Base-by-base conservation (phyloP, 2,329 filamentous ascomycete genomes). In the Claviceps lovelessii region DNA sequence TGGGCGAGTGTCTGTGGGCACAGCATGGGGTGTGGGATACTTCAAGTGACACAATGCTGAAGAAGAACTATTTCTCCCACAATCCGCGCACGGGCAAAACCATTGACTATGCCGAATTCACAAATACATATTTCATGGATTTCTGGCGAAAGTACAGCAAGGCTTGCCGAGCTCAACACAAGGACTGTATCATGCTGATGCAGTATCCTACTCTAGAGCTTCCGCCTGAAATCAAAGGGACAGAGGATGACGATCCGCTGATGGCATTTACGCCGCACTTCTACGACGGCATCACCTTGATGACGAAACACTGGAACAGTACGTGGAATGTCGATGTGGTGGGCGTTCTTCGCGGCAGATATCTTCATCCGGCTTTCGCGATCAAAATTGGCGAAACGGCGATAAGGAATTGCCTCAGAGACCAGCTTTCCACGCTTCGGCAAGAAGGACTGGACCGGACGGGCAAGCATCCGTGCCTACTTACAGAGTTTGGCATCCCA, bases 221-320 rank as follows among this genome's bases (percentile, higher is more conserved):
- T 13, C 93, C 93, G 0, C 93, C 94, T 0, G 76, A 76, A 48
- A 85, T 97, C 66, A 95, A 93, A 68, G 90, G 84, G 13, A 95
- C 90, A 0, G 73, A 77, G 33, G 91, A 97, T 64, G 90, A 97
- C 62, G 90, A 98, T 61, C 83, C 83, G 4, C 88, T 85, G 58
- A 85, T 97, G 79, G 86, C 90, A 2, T 97, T 96, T 67, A 85
- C 93, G 10, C 89, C 90, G 1, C 93, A 98, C 70, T 98, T 88
- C 67, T 98, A 98, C 68, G 93, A 98, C 62, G 93, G 93, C 11
- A 86, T 98, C 55, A 98, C 93, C 0, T 76, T 98, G 4, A 87
- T 98, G 79, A 97, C 89, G 13, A 98, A 98, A 72, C 95, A 95
- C 68, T 98, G 93, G 93, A 98, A 97, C 66, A 86, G 90, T 44